phyloP scores from a whole-genome alignment of 2,329 filamentous ascomycete genomes.

The Pseudocercospora crystallina region DNA sequence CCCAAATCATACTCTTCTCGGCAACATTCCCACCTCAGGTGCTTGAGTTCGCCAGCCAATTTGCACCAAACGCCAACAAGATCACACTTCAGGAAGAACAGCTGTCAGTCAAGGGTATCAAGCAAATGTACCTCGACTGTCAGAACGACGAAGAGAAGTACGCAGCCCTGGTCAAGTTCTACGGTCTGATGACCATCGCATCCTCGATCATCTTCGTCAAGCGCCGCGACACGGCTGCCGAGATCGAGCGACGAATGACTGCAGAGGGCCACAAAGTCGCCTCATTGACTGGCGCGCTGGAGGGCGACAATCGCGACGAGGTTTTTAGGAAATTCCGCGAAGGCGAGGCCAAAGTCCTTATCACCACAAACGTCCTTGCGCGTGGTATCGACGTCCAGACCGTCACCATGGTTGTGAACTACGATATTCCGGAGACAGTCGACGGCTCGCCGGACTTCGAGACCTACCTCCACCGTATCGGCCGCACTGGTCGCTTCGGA shows the following conservation, averaged over 20 bases:
- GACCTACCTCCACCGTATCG: conserved; percentile 97
- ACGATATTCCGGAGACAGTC: conserved; percentile 58
- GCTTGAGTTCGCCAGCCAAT: conserved; percentile 76
- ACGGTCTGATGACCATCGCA: conserved; percentile 92
- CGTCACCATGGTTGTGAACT: conserved; percentile 98
- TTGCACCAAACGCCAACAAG: conserved; percentile 81
- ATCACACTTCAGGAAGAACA: conserved; percentile 88
- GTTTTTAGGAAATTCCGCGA: conserved; percentile 84
- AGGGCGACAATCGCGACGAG: conserved; percentile 77
- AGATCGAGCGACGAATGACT: conserved; percentile 83
- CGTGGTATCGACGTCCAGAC: conserved; percentile 90
- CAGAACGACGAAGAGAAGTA: conserved; percentile 81
- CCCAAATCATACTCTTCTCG: conserved; percentile 94
- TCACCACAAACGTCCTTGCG: conserved; percentile 94
- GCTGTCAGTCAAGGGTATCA: conserved; percentile 94
- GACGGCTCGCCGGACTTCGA: conserved; percentile 79
- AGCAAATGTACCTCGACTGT: conserved; percentile 96
- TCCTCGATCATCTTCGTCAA: conserved; percentile 98
- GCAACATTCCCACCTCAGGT: conserved; percentile 90
- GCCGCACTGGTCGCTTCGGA: conserved; percentile 93
- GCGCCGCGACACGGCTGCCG: conserved; percentile 80
- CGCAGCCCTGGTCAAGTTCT: conserved; percentile 83
- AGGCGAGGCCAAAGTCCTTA: conserved; percentile 89
- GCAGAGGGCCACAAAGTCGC: conserved; percentile 89
- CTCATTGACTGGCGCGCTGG: conserved; percentile 82